These are phyloP conservation scores for Entamoeba nuttalli DNA, from an alignment of 208 protist species.

Conservation along the genomic window DNA sequence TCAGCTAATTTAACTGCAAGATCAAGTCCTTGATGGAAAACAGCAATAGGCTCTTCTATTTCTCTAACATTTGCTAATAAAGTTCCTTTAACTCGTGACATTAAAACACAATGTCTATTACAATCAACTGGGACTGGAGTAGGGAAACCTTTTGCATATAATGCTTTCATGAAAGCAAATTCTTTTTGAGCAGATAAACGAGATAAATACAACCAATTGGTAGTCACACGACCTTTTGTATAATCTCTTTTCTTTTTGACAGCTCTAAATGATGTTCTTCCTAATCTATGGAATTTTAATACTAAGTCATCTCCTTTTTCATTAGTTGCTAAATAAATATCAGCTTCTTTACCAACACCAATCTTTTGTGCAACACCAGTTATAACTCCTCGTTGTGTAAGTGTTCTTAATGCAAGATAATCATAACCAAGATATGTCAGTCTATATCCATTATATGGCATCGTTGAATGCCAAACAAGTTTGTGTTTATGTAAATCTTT, in stretches of 20 bases:
- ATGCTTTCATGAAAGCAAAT: conserved; percentile 83
- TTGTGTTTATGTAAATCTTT: conserved; percentile 54
- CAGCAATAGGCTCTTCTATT: conserved; percentile 57
- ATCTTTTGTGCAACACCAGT: conserved; percentile 74
- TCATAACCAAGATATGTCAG: conserved; percentile 95
- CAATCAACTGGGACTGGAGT: conserved; percentile 81
- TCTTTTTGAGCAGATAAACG: conserved; percentile 85
- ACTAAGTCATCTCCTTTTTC: background rate
- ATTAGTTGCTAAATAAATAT: conserved; percentile 31
- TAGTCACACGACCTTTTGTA: conserved; percentile 56
- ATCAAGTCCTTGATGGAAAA: conserved; percentile 68
- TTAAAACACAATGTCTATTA: conserved; percentile 90
- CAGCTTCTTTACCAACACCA: conserved; percentile 95
- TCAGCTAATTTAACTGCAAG: conserved; percentile 71
- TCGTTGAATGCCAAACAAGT: conserved; percentile 59
- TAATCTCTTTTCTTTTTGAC: conserved; percentile 90
- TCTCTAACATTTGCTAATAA: conserved; percentile 46
- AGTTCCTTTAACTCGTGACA: conserved; percentile 71
- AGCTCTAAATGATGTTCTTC: conserved; percentile 82
- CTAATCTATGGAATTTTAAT: conserved; percentile 57
- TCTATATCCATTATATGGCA: conserved; percentile 73
- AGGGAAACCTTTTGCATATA: conserved; percentile 54
- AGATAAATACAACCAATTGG: conserved; percentile 92
- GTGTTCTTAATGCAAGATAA: conserved; percentile 80
- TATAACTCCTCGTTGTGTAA: conserved; percentile 68